Base-by-base conservation (phyloP, 192 early-diverging fungal genomes). In the Podila minutissima region DNA sequence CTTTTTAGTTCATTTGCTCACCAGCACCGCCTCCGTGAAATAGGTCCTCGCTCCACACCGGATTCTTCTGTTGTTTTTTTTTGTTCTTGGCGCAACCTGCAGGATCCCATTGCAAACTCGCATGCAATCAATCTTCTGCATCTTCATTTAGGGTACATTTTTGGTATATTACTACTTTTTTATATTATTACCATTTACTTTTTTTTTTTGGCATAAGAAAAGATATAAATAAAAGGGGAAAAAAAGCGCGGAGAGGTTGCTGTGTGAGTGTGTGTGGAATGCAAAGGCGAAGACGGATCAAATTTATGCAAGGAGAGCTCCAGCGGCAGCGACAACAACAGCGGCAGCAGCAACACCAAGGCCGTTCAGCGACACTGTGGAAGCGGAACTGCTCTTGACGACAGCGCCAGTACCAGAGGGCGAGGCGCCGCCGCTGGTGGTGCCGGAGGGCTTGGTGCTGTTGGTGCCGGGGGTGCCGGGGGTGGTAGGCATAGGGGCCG, bases 401-500 rank as follows among this genome's bases (percentile, higher is more conserved):
- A 37, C 22, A 10, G 62, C 15, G 5, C 31, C 33, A 5, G 62
- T 37, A n/a, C 32, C 20, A 33, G 62, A 35, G 33, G 62, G n/a
- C 2, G 31, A 20, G 5, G 62, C 4, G 2, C 33, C 33, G 17
- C 5, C n/a, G 48, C n/a, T 19, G 24, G 74, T 8, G 50, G 35
- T 33, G 28, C 66, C 60, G 48, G 67, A 22, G 22, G 74, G 32
- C 20, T 50, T 66, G 20, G 28, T n/a, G 31, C 22, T 7, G 15
- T 51, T 50, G 49, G 51, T 29, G 19, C 62, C 38, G 59, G 29
- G 12, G 49, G 51, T 29, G 19, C 62, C 38, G 59, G 29, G 12
- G 61, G 48, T 41, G 31, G 65, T 17, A 46, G 75, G 66, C 38
- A 66, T 66, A 31, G 69, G 59, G 53, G 81, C 48, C 24, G 81